These are phyloP conservation scores for Colletotrichum scovillei DNA, from an alignment of 2,329 filamentous ascomycete genomes.

Conservation along the genomic window DNA sequence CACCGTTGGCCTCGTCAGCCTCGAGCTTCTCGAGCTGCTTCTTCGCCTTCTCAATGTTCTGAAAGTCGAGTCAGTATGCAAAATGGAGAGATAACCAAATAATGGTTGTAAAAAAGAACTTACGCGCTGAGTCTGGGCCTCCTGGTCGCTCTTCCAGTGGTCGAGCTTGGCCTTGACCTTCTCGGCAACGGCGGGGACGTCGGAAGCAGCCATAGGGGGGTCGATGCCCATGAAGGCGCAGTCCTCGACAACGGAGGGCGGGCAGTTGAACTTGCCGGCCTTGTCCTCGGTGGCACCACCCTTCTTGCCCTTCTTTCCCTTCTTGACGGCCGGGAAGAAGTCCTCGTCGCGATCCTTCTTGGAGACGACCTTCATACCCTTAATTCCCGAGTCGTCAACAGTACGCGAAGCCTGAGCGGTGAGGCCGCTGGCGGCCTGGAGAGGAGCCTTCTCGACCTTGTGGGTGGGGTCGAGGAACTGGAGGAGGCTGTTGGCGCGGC, in stretches of 20 bases:
- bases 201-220: constrained; percentile 86
- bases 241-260: constrained; percentile 91
- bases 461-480: constrained; percentile 87
- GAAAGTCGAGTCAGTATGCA: constrained; percentile 42
- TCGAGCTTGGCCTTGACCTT: constrained; percentile 93
- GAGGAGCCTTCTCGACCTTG: constrained; percentile 73
- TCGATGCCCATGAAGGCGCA: constrained; percentile 86
- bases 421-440: constrained; percentile 76
- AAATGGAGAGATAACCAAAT: neutral
- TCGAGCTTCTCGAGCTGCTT: constrained; percentile 94
- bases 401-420: constrained; percentile 83
- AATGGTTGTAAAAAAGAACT: constrained; percentile 46
- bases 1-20: constrained; percentile 67
- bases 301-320: constrained; percentile 91
- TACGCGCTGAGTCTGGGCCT: constrained; percentile 89
- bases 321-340: constrained; percentile 84
- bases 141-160: constrained; percentile 92
- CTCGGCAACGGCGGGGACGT: constrained; percentile 83
- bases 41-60: constrained; percentile 98
- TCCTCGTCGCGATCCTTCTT: constrained; percentile 92
- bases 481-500: constrained; percentile 87
- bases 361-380: constrained; percentile 84
- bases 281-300: constrained; percentile 62
- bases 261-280: constrained; percentile 76
- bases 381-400: constrained; percentile 84